A percentile compares a stretch with the other conserved stretches of the same genome.
These are phyloP conservation scores for Ramaria rubella DNA, from an alignment of 768 basidiomycete genomes.

Conservation along the genomic window DNA sequence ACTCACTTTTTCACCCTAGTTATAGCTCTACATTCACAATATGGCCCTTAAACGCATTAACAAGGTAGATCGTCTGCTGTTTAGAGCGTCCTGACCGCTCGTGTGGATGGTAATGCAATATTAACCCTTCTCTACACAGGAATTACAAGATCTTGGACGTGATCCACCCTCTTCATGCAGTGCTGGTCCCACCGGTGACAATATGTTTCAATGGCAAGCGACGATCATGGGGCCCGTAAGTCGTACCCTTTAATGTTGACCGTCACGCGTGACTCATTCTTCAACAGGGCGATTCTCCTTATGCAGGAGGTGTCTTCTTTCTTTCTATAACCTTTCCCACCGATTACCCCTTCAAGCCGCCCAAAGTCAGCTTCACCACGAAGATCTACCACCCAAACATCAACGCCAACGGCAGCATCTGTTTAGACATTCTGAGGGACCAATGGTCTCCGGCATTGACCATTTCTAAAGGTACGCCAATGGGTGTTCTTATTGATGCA, in stretches of 20 bases:
- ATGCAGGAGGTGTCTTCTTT: slow-evolving; percentile 99
- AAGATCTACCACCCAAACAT: slow-evolving; percentile 99
- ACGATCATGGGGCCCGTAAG: slow-evolving; percentile 99
- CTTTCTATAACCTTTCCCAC: slow-evolving; percentile 88
- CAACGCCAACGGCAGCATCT: slow-evolving; percentile 99
- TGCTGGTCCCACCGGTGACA: slow-evolving; percentile 95
- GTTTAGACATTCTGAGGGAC: slow-evolving; percentile 95
- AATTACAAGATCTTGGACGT: slow-evolving; percentile 97
- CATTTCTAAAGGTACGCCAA: slow-evolving; percentile 84
- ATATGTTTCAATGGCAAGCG: slow-evolving; percentile 99
- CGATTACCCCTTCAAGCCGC: slow-evolving; percentile 99
- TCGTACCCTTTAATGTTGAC: slow-evolving; percentile 14
- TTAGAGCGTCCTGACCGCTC: slow-evolving; percentile 7
- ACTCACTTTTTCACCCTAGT: not conserved
- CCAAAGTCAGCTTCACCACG: slow-evolving; percentile 99
- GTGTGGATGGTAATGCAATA: not conserved
- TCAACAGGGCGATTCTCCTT: slow-evolving; percentile 87
- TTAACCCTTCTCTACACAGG: slow-evolving; percentile 43
- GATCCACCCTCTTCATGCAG: slow-evolving; percentile 99
- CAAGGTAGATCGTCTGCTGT: slow-evolving; percentile 57
- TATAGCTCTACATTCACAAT: slow-evolving; percentile 9
- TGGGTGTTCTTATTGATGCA: not conserved
- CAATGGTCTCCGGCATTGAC: slow-evolving; percentile 99
- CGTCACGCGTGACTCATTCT: slow-evolving; percentile 8
- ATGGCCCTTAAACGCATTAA: slow-evolving; percentile 99